Evolutionary conservation across 2,329 filamentous ascomycete species (phyloP).

Genomic region (Phaeosphaeriaceae sp.): DNA sequence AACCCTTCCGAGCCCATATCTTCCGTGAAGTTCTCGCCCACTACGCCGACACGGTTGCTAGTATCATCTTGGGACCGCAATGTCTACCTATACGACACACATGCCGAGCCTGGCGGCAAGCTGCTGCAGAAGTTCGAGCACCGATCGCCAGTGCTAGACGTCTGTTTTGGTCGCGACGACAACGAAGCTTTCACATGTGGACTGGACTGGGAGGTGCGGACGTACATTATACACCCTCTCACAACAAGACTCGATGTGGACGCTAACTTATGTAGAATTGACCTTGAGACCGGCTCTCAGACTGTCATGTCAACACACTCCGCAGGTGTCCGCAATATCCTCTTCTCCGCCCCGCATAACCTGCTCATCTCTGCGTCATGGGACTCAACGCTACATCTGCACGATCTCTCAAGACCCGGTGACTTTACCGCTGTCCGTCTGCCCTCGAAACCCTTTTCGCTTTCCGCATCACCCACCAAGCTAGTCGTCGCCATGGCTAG

Average conservation of each 20-base stretch:
- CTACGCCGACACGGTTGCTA: slow-evolving; percentile 76
- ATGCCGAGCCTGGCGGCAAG: slow-evolving; percentile 64
- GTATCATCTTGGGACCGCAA: slow-evolving; percentile 95
- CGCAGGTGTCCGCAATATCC: slow-evolving; percentile 80
- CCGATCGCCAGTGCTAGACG: slow-evolving; percentile 84
- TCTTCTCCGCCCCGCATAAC: slow-evolving; percentile 77
- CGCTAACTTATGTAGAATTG: slow-evolving; percentile 58
- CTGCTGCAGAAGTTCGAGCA: slow-evolving; percentile 79
- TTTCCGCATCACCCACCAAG: slow-evolving; percentile 80
- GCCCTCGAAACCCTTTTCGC: slow-evolving; percentile 86
- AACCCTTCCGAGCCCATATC: slow-evolving; percentile 89
- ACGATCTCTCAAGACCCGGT: slow-evolving; percentile 65
- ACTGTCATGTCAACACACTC: slow-evolving; percentile 79
- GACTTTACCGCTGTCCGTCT: slow-evolving; percentile 72
- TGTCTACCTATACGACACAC: slow-evolving; percentile 86
- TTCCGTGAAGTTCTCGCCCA: slow-evolving; percentile 81
- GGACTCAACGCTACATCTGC: slow-evolving; percentile 89
- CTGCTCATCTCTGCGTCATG: slow-evolving; percentile 90
- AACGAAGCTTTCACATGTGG: slow-evolving; percentile 85
- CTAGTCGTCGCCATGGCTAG: slow-evolving; percentile 95
- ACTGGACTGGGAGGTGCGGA: slow-evolving; percentile 84
- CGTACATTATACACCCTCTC: slow-evolving; percentile 54
- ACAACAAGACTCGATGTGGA: neutral
- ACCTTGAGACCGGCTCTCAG: slow-evolving; percentile 75
- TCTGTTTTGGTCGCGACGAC: slow-evolving; percentile 86